Evolutionary conservation across 2,329 filamentous ascomycete species (phyloP), one percentile per base, ranked within the genome.

Genomic region (Colletotrichum viniferum): DNA sequence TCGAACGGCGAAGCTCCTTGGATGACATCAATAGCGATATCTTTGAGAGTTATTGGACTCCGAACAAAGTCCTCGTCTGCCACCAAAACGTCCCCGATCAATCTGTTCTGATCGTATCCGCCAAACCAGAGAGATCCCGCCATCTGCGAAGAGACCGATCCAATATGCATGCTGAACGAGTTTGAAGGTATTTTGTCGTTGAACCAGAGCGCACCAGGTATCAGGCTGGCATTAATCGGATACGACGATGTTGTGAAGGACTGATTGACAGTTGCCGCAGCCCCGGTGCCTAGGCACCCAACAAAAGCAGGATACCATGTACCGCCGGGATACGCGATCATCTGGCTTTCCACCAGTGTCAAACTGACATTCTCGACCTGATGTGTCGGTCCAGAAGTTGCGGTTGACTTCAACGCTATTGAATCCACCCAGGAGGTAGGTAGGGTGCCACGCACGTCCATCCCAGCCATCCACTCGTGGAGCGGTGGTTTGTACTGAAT

Each of bases 131-230:
- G 78, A 1, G 86, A 87, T 0, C 83, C 84, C 0, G 77, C 62
- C 75, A 85, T 81, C 0, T 68, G 58, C 7, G 81, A 81, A 18
- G 75, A 77, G 4, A 78, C 84, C 1, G 85, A 84, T 7, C 85
- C 85, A 24, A 87, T 85, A 69, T 87, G 86, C 83, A 87, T 80
- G 18, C 82, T 81, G 73, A 83, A 87, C 1, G 84, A 86, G 73
- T 84, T 86, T 2, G 85, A 86, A 3, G 82, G 80, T 21, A 80
- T 84, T 14, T 76, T 52, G 2, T 78, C 63, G 2, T 80, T 60
- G 8, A 69, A 58, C 70, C 76, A 79, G 13, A 83, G 61, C 56
- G 77, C 80, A n/a, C 81, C 80, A 2, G 82, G 81, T 12, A 80
- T 76, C 9, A 83, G 76, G 76, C 80, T 84, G 30, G 81, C 80